phyloP scores from a whole-genome alignment of 1,284 basidiomycete genomes.

The Malassezia pachydermatis region DNA sequence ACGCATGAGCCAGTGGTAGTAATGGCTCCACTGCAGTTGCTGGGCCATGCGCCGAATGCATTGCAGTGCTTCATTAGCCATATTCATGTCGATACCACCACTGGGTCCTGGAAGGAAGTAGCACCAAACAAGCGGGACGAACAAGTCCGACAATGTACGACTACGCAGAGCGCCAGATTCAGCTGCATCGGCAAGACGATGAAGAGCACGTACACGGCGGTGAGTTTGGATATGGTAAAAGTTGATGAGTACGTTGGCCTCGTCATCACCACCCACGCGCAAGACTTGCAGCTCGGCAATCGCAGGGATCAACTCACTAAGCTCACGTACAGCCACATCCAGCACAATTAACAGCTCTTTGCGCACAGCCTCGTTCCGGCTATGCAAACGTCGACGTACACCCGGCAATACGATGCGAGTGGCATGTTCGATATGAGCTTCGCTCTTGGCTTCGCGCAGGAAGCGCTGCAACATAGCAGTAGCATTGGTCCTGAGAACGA shows the following conservation, averaged over 20 bases:
- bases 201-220: conserved; percentile 75
- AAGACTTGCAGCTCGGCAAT: conserved; percentile 71
- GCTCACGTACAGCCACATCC: conserved; percentile 59
- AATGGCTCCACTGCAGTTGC: conserved; percentile 63
- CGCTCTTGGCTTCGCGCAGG: conserved; percentile 47
- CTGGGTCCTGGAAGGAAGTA: conserved; percentile 55
- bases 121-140: conserved; percentile 75
- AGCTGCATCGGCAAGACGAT: conserved; percentile 70
- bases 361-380: conserved; percentile 77
- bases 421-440: neutral
- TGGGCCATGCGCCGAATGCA: conserved; percentile 36
- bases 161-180: conserved; percentile 63
- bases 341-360: conserved; percentile 73
- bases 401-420: conserved; percentile 10
- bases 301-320: conserved; percentile 55
- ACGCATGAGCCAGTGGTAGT: conserved; percentile 68
- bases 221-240: conserved; percentile 89
- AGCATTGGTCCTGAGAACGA: conserved; percentile 76
- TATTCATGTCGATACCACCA: conserved; percentile 71
- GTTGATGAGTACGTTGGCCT: conserved; percentile 95
- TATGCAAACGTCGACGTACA: conserved; percentile 50
- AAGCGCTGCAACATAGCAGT: conserved; percentile 68
- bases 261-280: conserved; percentile 80
- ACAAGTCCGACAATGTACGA: conserved; percentile 67
- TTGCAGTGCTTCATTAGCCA: conserved; percentile 83